Percentiles rank a stretch among this genome's conserved stretches.
phyloP scores from a whole-genome alignment of 306 rosid genomes.

The Pueraria montana region DNA sequence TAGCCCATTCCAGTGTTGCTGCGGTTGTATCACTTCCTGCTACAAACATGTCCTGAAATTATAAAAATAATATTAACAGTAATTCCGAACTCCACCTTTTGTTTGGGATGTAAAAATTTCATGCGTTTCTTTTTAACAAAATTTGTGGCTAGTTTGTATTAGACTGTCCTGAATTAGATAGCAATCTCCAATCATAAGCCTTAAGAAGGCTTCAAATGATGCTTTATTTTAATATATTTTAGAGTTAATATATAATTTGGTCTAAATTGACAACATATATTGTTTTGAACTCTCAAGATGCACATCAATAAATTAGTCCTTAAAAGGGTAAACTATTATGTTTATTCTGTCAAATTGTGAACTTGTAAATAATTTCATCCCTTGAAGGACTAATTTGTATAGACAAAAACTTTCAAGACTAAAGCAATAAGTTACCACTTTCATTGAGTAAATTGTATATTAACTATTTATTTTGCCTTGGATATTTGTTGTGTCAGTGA shows the following conservation, averaged over 20 bases:
- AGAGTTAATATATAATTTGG: neutral
- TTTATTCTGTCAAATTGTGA: too few species aligned
- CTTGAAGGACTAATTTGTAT: neutral
- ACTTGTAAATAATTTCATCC: neutral
- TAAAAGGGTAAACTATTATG: too few species aligned
- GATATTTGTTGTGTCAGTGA: neutral
- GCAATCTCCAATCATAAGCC: neutral
- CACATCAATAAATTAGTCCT: neutral
- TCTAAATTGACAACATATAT: neutral
- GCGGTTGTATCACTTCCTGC: neutral
- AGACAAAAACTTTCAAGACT: neutral
- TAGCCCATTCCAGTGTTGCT: neutral
- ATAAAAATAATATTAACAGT: neutral
- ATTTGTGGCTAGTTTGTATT: neutral
- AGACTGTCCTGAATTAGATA: neutral
- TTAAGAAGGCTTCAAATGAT: neutral
- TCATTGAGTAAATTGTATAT: too few species aligned
- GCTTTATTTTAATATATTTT: neutral
- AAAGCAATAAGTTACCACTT: neutral
- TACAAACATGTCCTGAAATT: neutral
- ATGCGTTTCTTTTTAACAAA: too few species aligned
- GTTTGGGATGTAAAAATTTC: neutral
- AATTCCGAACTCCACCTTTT: neutral
- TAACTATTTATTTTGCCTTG: neutral
- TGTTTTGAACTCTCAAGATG: neutral